These are phyloP conservation scores for Paecilomyces fulvus DNA, from an alignment of 2,329 filamentous ascomycete genomes.

Conservation along the genomic window DNA sequence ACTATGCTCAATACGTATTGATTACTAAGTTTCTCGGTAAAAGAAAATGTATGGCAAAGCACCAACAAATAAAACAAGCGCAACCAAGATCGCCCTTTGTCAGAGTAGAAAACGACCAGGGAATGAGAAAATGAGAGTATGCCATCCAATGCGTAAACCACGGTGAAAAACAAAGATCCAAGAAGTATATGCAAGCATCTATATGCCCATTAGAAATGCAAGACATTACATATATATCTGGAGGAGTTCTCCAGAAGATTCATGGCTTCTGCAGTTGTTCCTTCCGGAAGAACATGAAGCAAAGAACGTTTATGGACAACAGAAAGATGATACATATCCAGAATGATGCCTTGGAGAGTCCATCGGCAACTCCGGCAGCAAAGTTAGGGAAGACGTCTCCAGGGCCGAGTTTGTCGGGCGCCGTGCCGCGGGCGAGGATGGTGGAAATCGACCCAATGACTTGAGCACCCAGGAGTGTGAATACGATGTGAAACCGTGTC, in stretches of 20 bases:
- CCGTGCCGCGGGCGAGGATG: conserved; percentile 49
- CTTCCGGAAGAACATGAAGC: conserved; percentile 41
- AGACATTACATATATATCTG: neutral
- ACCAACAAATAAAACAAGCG: too few species aligned
- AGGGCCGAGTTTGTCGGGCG: conserved; percentile 50
- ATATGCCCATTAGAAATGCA: too few species aligned
- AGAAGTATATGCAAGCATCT: too few species aligned
- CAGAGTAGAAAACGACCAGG: too few species aligned
- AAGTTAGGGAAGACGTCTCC: conserved; percentile 52
- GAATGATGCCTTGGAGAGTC: conserved; percentile 10
- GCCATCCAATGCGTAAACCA: too few species aligned
- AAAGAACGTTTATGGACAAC: conserved; percentile 46
- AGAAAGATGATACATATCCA: conserved; percentile 39
- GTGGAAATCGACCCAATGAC: conserved; percentile 51
- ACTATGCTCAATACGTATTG: too few species aligned
- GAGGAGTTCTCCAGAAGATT: neutral
- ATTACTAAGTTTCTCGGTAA: too few species aligned
- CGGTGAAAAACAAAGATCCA: too few species aligned
- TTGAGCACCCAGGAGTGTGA: conserved; percentile 36
- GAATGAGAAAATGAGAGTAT: too few species aligned
- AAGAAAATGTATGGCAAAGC: too few species aligned
- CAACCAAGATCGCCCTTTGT: too few species aligned
- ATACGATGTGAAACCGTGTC: conserved; percentile 49
- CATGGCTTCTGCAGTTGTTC: conserved; percentile 16
- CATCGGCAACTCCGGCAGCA: conserved; percentile 7